Evolutionary conservation across 129 eudicot species (phyloP).

Genomic region (Chrysanthemum seticuspe): DNA sequence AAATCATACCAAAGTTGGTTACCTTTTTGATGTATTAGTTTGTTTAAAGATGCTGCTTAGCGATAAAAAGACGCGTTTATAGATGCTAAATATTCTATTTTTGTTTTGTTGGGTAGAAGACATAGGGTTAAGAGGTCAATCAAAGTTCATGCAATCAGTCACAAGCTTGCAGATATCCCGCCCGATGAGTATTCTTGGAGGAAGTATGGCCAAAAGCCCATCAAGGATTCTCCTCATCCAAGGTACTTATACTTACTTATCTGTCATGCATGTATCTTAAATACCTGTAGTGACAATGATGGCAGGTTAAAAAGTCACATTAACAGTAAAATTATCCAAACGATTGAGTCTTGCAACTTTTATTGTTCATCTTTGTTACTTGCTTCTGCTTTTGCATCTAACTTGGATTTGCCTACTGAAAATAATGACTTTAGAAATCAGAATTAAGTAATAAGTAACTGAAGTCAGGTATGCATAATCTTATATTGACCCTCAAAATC

Average conservation of each 20-base stretch:
- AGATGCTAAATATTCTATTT: not conserved
- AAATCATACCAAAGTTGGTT: too few species aligned
- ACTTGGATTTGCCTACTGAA: too few species aligned
- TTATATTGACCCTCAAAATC: too few species aligned
- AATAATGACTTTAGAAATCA: too few species aligned
- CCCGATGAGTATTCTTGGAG: conserved; percentile 93
- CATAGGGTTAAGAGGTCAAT: conserved; percentile 76
- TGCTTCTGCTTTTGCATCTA: too few species aligned
- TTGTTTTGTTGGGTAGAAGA: conserved; percentile 42
- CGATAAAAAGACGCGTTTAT: not conserved
- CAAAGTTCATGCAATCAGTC: conserved; percentile 80
- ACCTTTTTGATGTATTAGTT: not conserved
- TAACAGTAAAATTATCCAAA: not conserved
- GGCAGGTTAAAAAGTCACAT: too few species aligned
- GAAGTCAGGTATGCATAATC: too few species aligned
- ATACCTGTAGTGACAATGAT: not conserved
- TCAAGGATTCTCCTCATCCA: conserved; percentile 91
- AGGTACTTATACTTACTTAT: conserved; percentile 44
- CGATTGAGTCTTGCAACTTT: not conserved
- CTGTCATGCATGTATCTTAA: too few species aligned
- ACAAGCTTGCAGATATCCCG: conserved; percentile 88
- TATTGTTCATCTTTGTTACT: not conserved
- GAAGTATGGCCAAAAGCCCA: conserved; percentile 89
- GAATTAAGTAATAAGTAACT: too few species aligned
- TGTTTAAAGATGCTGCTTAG: not conserved